Conservation (phyloP, 192 early-diverging fungal genomes). For the Linnemannia hyalina region DNA sequence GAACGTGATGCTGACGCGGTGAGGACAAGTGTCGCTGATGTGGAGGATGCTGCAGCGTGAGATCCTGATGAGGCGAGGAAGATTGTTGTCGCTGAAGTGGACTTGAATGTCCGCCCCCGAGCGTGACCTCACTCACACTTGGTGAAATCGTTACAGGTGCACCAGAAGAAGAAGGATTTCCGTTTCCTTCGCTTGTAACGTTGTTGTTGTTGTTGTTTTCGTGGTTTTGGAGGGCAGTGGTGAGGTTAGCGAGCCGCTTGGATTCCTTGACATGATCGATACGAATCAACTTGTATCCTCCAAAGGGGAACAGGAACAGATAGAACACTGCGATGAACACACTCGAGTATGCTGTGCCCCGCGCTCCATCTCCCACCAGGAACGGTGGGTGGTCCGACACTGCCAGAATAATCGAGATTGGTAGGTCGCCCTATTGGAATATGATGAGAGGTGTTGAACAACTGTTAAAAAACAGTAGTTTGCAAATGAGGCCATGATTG, state of each 20-base stretch:
- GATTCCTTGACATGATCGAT: conserved; percentile 52
- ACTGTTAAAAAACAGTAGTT: background rate
- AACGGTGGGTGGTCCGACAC: conserved; percentile 52
- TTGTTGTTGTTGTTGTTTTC: background rate
- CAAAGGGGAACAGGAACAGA: conserved; percentile 46
- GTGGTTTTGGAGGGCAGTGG: conserved; percentile 9
- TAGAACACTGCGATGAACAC: conserved; percentile 48
- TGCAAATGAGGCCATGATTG: background rate
- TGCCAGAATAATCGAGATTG: conserved; percentile 51
- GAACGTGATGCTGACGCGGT: background rate
- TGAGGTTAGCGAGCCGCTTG: conserved; percentile 22
- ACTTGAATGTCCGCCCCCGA: background rate
- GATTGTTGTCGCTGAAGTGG: background rate
- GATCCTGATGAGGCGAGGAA: too few relatives aligned
- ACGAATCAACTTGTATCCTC: conserved; percentile 43
- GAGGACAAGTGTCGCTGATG: conserved; percentile 16
- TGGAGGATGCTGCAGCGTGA: background rate
- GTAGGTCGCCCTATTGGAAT: conserved; percentile 37
- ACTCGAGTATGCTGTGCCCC: conserved; percentile 45
- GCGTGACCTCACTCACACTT: conserved; percentile 10
- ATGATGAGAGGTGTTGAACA: background rate
- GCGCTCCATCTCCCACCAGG: conserved; percentile 41
- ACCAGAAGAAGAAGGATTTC: background rate
- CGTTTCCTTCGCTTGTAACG: background rate
- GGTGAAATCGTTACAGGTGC: background rate